Evolutionary conservation across 108 stramenopile genomes (phyloP).

Genomic region (Nitzschia sp.): DNA sequence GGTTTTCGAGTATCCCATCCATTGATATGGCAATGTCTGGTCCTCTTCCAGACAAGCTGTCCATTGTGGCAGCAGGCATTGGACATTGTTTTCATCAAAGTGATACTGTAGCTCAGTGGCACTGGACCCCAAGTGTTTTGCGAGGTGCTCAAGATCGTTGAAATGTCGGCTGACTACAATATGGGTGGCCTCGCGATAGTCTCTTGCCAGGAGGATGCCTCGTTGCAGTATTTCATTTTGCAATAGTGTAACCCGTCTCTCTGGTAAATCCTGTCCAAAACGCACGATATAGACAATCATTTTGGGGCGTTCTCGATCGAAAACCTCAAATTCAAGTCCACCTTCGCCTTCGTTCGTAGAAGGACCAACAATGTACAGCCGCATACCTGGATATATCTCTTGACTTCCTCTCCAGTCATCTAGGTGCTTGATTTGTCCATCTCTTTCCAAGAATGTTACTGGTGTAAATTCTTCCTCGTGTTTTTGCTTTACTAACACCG

Average conservation of each 20-base stretch:
- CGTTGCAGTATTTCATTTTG: background rate
- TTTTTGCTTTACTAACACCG: background rate
- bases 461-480: background rate
- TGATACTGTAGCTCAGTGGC: background rate
- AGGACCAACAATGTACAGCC: background rate
- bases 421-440: background rate
- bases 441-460: background rate
- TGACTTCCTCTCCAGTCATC: constrained; percentile 14
- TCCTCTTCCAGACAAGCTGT: background rate
- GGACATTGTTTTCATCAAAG: background rate
- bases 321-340: constrained; percentile 5
- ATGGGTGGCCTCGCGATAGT: constrained; percentile 5
- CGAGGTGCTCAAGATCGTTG: background rate
- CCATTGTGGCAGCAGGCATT: constrained; percentile 6
- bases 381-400: background rate
- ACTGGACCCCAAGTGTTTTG: background rate
- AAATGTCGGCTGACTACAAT: constrained; percentile 1
- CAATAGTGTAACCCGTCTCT: constrained; percentile 5
- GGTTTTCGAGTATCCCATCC: constrained; percentile 5
- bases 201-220: background rate
- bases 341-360: constrained; percentile 8
- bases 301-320: background rate
- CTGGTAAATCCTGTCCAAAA: constrained; percentile 9
- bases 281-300: constrained; percentile 1
- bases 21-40: background rate